phyloP scores from a whole-genome alignment of 768 basidiomycete species.

The Pseudohyphozyma bogoriensis region DNA sequence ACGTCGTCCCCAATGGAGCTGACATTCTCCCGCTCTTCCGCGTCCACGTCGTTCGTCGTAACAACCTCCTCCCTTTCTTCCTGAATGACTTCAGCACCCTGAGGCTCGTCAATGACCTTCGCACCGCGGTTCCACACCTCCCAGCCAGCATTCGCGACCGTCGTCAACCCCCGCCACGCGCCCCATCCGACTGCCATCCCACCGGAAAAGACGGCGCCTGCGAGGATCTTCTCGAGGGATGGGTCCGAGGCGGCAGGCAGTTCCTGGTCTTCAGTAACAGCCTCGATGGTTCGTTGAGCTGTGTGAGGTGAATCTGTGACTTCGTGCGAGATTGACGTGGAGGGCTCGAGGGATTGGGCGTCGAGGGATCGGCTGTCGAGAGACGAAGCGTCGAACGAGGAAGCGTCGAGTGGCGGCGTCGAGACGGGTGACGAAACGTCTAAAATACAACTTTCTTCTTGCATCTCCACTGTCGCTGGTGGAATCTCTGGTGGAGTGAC shows the following conservation, averaged over 20 bases:
- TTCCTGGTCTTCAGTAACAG: neutral
- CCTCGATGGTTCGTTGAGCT: neutral
- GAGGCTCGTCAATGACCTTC: neutral
- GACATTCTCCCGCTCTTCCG: neutral
- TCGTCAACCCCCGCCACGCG: constrained; percentile 7
- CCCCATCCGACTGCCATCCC: constrained; percentile 10
- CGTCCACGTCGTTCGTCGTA: neutral
- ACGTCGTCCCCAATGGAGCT: neutral
- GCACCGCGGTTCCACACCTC: neutral
- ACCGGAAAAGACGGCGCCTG: constrained; percentile 15
- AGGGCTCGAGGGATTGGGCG: neutral
- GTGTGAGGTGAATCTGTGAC: neutral
- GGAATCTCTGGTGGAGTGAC: neutral
- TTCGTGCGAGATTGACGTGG: neutral
- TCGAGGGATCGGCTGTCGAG: too few relatives aligned
- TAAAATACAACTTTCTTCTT: too few relatives aligned
- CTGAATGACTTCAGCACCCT: neutral
- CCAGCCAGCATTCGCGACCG: neutral
- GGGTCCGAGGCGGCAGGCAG: neutral
- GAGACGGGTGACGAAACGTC: neutral
- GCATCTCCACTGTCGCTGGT: neutral
- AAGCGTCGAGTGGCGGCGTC: neutral
- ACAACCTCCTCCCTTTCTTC: neutral
- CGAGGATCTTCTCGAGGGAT: neutral
- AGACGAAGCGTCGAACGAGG: neutral